phyloP scores from a whole-genome alignment of 2,329 filamentous ascomycete genomes.

The Claviceps sp. region DNA sequence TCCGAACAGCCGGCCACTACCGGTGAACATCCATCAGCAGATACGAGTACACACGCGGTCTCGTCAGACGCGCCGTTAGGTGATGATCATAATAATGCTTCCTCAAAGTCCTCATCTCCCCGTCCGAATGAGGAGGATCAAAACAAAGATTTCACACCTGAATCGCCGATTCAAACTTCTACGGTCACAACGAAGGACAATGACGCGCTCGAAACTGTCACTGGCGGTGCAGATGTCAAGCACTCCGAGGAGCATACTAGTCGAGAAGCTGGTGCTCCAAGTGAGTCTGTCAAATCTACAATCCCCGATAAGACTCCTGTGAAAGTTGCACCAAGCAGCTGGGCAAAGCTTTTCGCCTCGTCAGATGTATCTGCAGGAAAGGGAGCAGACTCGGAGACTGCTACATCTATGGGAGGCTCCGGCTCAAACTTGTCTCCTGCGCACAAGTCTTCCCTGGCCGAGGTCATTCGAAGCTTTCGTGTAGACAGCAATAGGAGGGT shows the following conservation, averaged over 20 bases:
- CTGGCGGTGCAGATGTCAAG: slow-evolving; percentile 10
- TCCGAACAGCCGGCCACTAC: slow-evolving; percentile 26
- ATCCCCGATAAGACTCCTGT: slow-evolving; percentile 15
- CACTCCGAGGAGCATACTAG: slow-evolving; percentile 12
- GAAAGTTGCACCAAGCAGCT: slow-evolving; percentile 22
- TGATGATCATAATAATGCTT: neutral
- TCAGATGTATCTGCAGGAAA: slow-evolving; percentile 15
- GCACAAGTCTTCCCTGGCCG: slow-evolving; percentile 49
- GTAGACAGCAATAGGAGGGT: slow-evolving; percentile 53
- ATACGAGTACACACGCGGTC: neutral
- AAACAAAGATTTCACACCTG: neutral
- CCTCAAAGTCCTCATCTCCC: neutral
- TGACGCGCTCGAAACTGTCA: neutral
- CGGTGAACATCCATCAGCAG: slow-evolving; percentile 9
- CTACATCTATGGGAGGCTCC: slow-evolving; percentile 8
- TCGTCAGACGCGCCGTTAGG: slow-evolving; percentile 5
- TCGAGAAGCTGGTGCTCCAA: slow-evolving; percentile 8
- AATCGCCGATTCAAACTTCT: neutral
- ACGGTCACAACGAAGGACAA: neutral
- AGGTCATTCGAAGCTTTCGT: slow-evolving; percentile 62
- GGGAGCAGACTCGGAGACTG: slow-evolving; percentile 10
- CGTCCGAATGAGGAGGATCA: neutral
- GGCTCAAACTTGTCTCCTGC: slow-evolving; percentile 27
- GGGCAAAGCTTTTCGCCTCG: slow-evolving; percentile 27
- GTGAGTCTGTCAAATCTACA: slow-evolving; percentile 8